Evolutionary conservation across 164 flowering plant species (phyloP), one percentile per base, ranked within the genome.

Genomic region (Euptelea pleiosperma): DNA sequence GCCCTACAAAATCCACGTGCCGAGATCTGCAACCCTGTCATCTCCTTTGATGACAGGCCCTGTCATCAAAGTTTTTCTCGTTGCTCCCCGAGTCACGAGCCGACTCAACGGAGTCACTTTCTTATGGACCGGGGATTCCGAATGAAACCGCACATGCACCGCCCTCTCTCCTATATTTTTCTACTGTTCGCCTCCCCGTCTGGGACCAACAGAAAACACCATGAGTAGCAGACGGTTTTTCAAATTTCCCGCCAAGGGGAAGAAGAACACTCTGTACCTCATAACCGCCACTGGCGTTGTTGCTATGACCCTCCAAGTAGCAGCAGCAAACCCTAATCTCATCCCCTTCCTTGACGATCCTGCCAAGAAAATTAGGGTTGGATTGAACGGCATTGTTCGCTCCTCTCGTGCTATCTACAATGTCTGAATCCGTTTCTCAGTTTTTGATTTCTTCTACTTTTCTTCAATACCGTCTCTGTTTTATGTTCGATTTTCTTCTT

Each of bases 381-480:
- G 67, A 26, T 15, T 79, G 31, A 62, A 65, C 30, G 88, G 77
- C 54, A 57, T 84, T 30, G 35, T 66, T 24, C 98, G 96, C 47
- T 82, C 95, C 12, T 82, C 89, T 60, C 85, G 94, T 57, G 89
- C 98, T 44, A 9, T 85, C 53, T 75, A 68, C 77, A 77, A 90
- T 4, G 96, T 88, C 30, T 29, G 64, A 39, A 53, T 62, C 53
- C 47, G 33, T 63, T 37, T 60, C 39, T 44, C 35, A 16, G 0
- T 2, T 51, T 31, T n/a, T 26, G 2, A 3, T 45, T 33, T 40
- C 26, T 58, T 14, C n/a, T 10, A 40, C 26, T 31, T 41, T 25
- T 19, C n/a, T 33, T 39, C 15, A 9, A 37, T 22, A 4, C 7
- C 30, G 3, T 50, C 8, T 8, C 22, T 18, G 1, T 8, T 14